phyloP scores from a whole-genome alignment of 768 basidiomycete species.

The Boletus vermiculosoides region DNA sequence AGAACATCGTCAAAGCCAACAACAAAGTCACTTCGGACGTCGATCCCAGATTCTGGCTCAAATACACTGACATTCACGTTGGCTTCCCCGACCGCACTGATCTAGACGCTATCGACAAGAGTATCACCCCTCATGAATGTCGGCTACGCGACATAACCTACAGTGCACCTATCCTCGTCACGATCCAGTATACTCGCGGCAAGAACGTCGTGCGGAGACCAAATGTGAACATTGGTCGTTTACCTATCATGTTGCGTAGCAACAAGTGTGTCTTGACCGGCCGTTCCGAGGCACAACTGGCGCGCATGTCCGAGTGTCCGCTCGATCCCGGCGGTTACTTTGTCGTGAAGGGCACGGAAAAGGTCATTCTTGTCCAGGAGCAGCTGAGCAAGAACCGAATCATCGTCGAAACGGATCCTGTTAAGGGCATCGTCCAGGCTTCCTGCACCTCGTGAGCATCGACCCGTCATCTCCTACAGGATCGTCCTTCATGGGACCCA shows the following conservation, averaged over 20 bases:
- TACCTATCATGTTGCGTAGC: slow-evolving; percentile 96
- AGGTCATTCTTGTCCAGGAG: slow-evolving; percentile 98
- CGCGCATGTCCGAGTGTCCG: slow-evolving; percentile 96
- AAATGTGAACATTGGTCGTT: slow-evolving; percentile 83
- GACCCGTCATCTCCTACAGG: neutral
- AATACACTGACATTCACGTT: slow-evolving; percentile 93
- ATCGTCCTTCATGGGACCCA: slow-evolving; percentile 9
- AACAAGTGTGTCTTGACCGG: slow-evolving; percentile 91
- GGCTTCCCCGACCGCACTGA: slow-evolving; percentile 91
- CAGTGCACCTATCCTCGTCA: slow-evolving; percentile 88
- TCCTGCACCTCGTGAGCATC: slow-evolving; percentile 89
- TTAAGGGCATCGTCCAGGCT: slow-evolving; percentile 89
- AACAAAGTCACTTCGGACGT: slow-evolving; percentile 95
- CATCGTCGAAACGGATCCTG: slow-evolving; percentile 91
- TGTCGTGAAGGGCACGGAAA: slow-evolving; percentile 98
- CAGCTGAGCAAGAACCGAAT: slow-evolving; percentile 99
- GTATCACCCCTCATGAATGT: slow-evolving; percentile 95
- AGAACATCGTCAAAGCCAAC: slow-evolving; percentile 93
- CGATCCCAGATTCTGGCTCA: slow-evolving; percentile 94
- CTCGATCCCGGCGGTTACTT: slow-evolving; percentile 99
- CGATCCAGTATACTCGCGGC: slow-evolving; percentile 92
- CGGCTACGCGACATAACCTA: slow-evolving; percentile 95
- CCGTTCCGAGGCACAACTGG: slow-evolving; percentile 74
- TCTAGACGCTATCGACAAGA: slow-evolving; percentile 70
- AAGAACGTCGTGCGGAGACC: slow-evolving; percentile 79